Evolutionary conservation across 805 yeast species (phyloP).

Genomic region (Candida incommunis): DNA sequence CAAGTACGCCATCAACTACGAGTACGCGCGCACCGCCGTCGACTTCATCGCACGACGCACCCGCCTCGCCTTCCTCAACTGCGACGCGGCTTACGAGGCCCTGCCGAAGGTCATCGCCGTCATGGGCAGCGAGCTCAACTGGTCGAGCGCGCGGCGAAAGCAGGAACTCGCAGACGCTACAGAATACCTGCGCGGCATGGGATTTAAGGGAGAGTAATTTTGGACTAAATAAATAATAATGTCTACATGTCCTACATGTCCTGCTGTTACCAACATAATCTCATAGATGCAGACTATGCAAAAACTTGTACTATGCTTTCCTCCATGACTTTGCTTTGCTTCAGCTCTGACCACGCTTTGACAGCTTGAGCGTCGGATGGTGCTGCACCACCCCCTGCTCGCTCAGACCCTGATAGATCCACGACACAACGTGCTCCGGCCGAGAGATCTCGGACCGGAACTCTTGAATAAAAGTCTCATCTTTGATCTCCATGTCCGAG

Average conservation of each 20-base stretch:
- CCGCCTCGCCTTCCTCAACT: slow-evolving; percentile 82
- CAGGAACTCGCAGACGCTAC: slow-evolving; percentile 28
- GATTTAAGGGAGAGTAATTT: slow-evolving; percentile 8
- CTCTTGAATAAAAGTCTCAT: slow-evolving; percentile 69
- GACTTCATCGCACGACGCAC: slow-evolving; percentile 91
- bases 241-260: no score
- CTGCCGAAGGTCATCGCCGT: slow-evolving; percentile 76
- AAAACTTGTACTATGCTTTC: no score
- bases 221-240: no score
- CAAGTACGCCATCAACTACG: slow-evolving; percentile 65
- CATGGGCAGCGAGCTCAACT: slow-evolving; percentile 65
- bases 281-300: no score
- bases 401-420: slow-evolving; percentile 58
- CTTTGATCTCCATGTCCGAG: slow-evolving; percentile 68
- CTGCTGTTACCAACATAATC: no score
- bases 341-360: no score
- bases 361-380: slow-evolving; percentile 31
- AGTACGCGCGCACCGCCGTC: slow-evolving; percentile 74
- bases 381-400: slow-evolving; percentile 35
- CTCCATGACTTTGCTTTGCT: no score
- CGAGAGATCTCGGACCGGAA: slow-evolving; percentile 52
- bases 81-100: slow-evolving; percentile 65
- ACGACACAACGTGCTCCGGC: slow-evolving; percentile 36
- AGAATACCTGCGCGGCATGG: slow-evolving; percentile 26
- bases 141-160: slow-evolving; percentile 50